Conservation (phyloP, 2,329 filamentous ascomycete species). For the Phyllosticta citriasiana region DNA sequence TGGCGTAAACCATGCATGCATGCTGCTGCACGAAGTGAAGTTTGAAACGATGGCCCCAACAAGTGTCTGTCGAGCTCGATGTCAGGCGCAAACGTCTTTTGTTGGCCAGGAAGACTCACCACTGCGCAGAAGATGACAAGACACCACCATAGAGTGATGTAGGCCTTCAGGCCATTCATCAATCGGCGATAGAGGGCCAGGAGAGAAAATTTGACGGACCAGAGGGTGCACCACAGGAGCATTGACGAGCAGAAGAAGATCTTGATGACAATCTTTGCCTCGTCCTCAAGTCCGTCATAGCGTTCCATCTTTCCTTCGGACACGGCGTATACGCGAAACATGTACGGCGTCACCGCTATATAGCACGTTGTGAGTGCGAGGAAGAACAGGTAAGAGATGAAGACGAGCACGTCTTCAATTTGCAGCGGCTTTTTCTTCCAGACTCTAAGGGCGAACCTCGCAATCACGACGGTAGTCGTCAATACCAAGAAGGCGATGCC, state of each 20-base stretch:
- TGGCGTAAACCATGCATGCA: constrained; percentile 27
- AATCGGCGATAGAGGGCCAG: constrained; percentile 31
- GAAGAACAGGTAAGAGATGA: constrained; percentile 21
- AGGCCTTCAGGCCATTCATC: constrained; percentile 22
- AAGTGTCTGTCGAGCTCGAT: constrained; percentile 18
- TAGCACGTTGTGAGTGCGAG: constrained; percentile 21
- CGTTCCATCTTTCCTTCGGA: constrained; percentile 14
- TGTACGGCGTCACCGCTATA: constrained; percentile 24
- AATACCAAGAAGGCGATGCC: constrained; percentile 15
- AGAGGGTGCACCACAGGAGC: constrained; percentile 30
- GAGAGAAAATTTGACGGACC: constrained; percentile 32
- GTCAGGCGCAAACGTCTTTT: not conserved
- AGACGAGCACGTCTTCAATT: constrained; percentile 19
- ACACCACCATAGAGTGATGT: constrained; percentile 28
- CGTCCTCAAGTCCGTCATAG: constrained; percentile 23
- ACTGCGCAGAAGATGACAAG: constrained; percentile 25
- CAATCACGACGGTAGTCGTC: constrained; percentile 15
- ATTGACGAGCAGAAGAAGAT: constrained; percentile 31
- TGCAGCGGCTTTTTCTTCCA: not conserved
- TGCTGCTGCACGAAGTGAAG: constrained; percentile 24
- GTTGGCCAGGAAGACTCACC: constrained; percentile 16
- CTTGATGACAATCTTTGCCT: constrained; percentile 23
- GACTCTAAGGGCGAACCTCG: constrained; percentile 1
- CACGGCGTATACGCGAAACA: constrained; percentile 23
- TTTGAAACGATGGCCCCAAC: constrained; percentile 28